Conservation (phyloP, 129 eudicot genomes). For the Lactuca saligna region DNA sequence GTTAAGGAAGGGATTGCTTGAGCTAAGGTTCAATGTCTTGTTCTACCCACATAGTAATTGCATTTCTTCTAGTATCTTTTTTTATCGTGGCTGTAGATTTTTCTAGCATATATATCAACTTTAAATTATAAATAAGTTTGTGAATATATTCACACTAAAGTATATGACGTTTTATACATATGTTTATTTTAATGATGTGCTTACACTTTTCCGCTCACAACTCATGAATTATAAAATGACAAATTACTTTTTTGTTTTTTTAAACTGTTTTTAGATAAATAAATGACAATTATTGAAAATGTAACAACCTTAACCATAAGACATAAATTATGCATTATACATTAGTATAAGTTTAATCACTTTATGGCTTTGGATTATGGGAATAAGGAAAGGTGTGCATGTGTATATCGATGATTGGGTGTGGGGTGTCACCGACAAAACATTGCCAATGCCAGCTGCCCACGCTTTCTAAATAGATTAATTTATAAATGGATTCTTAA, state of each 20-base stretch:
- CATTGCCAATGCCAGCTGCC: conserved; percentile 30
- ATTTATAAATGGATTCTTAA: too few relatives aligned
- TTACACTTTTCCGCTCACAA: neutral
- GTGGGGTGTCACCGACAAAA: conserved; percentile 32
- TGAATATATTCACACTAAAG: neutral
- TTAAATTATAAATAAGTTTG: too few relatives aligned
- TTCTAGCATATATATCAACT: neutral
- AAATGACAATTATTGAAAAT: too few relatives aligned
- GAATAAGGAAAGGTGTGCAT: conserved; percentile 22
- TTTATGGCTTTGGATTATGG: conserved; percentile 9
- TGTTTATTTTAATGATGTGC: neutral
- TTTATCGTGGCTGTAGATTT: neutral
- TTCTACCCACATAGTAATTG: neutral
- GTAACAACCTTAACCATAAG: too few relatives aligned
- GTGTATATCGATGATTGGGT: conserved; percentile 20
- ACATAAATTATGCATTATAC: too few relatives aligned
- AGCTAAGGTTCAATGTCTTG: neutral
- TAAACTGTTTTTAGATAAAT: too few relatives aligned
- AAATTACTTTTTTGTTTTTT: too few relatives aligned
- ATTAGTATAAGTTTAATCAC: neutral
- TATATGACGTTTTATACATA: too few relatives aligned
- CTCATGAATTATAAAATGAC: neutral
- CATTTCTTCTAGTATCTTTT: neutral
- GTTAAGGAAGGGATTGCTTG: conserved; percentile 27
- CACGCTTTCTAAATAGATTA: neutral